Evolutionary conservation across 768 basidiomycete genomes (phyloP), one percentile per base, ranked within the genome.

Genomic region (Roridomyces roridus): DNA sequence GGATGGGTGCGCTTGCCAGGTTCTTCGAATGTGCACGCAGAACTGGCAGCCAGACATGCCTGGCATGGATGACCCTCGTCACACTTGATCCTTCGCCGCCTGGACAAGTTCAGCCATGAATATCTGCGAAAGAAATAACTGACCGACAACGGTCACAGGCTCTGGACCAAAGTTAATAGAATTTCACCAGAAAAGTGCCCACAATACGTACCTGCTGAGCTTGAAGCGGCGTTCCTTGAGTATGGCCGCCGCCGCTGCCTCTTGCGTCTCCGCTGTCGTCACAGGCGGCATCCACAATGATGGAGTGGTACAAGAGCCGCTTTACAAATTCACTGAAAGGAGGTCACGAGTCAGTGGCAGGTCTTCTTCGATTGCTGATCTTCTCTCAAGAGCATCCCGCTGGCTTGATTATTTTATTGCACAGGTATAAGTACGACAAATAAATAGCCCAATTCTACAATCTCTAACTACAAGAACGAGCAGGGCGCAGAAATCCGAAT

Each of bases 61-160:
- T 93, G 90, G 70, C 91, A 94, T 29, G 92, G 92, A 67, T 92
- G 91, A 0, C 92, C 92, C 69, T 94, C 92, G 64, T 94, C 92
- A 67, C 92, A 94, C 65, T 91, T 91, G 69, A 94, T 94, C 66
- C 92, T 78, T 65, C 92, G 80, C 50, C 91, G 89, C 18, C 91
- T 93, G 63, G 6, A 61, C 44, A 24, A 39, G 15, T 24, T 50
- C n/a, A 59, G 51, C 35, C 21, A 39, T n/a, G 6, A 14, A 28
- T 18, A 20, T 9, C 21, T 9, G 41, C 8, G 31, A 28, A 29
- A 24, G 29, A 44, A 55, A 28, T 29, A 62, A 64, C 89, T 81
- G 76, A 93, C 91, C 92, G 85, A 78, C 92, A 94, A 57, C 92
- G 89, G 81, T 94, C 92, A 79, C 92, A 94, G 56, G 92, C 91